Evolutionary conservation across 805 yeast species (phyloP).

Genomic region (Wickerhamiella brachini): DNA sequence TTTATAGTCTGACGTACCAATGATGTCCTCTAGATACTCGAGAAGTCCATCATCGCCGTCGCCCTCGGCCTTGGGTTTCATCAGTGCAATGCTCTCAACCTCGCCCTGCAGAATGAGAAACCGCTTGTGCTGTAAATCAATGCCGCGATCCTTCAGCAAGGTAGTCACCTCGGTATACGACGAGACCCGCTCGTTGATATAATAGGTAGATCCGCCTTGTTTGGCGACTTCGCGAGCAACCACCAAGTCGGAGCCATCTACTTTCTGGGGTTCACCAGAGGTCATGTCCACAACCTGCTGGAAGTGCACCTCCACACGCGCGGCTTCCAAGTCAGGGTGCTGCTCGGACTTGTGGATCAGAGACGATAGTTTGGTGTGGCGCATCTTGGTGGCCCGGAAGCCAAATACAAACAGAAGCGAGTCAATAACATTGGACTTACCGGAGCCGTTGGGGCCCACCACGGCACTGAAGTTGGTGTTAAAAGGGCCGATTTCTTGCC

Average conservation of each 20-base stretch:
- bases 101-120: conserved; percentile 94
- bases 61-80: conserved; percentile 93
- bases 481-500: conserved; percentile 88
- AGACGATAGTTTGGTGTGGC: conserved; percentile 87
- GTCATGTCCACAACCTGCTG: conserved; percentile 36
- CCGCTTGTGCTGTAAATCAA: conserved; percentile 88
- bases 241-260: conserved; percentile 46
- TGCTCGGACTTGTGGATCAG: conserved; percentile 82
- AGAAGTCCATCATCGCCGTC: conserved; percentile 87
- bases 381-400: conserved; percentile 89
- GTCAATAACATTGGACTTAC: conserved; percentile 95
- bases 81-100: conserved; percentile 94
- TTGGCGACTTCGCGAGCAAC: conserved; percentile 65
- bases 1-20: conserved; percentile 84
- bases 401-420: conserved; percentile 95
- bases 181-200: conserved; percentile 54
- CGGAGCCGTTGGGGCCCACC: conserved; percentile 97
- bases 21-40: conserved; percentile 91
- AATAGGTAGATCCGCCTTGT: conserved; percentile 46
- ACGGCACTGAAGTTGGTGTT: conserved; percentile 88
- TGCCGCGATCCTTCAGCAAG: conserved; percentile 64
- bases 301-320: conserved; percentile 88
- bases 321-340: conserved; percentile 49
- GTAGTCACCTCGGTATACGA: conserved; percentile 67
- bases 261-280: conserved; percentile 29